Percentiles rank a stretch among this genome's conserved stretches.
Conservation (phyloP, 768 basidiomycete genomes). For the Agrocybe pediades region DNA sequence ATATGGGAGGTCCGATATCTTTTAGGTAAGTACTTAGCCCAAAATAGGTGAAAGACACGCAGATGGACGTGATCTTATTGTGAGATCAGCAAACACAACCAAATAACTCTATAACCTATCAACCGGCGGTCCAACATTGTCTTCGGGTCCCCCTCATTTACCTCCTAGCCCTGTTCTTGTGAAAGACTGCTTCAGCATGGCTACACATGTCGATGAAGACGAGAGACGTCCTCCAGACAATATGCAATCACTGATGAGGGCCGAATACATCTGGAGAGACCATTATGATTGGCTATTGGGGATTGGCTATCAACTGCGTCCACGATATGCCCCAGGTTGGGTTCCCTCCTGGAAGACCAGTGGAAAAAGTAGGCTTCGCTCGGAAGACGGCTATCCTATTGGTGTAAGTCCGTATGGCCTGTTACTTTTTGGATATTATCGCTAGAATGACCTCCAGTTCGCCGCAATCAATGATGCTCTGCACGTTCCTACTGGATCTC, state of each 20-base stretch:
- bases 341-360: neutral
- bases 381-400: neutral
- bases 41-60: no score
- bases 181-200: no score
- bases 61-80: no score
- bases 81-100: no score
- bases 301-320: neutral
- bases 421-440: neutral
- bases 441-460: neutral
- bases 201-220: no score
- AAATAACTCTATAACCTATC: no score
- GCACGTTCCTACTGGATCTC: neutral
- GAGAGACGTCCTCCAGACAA: no score
- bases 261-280: neutral
- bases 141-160: no score
- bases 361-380: neutral
- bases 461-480: constrained; percentile 16
- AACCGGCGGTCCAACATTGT: no score
- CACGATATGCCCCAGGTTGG: neutral
- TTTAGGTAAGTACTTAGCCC: no score
- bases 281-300: neutral
- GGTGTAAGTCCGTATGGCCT: neutral
- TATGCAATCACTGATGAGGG: neutral
- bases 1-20: no score
- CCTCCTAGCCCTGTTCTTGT: no score